Evolutionary conservation across 192 early-diverging fungal species (phyloP), one percentile per base, ranked within the genome.

Genomic region (Funneliformis geosporum): DNA sequence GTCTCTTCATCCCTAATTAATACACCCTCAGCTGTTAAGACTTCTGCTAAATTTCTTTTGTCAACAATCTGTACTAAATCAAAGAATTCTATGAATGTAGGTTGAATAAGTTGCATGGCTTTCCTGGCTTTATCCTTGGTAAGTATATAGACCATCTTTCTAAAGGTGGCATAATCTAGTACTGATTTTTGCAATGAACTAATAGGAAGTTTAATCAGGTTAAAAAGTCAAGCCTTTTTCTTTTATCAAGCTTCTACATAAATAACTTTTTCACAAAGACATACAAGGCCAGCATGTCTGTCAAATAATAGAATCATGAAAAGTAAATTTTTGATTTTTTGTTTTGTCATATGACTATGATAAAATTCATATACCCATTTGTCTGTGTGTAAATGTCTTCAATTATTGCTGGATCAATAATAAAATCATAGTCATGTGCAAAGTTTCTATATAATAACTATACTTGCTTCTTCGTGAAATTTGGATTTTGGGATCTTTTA

Each of bases 381-480:
- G 82, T 78, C 65, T 61, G 67, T 0, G 2, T 38, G 67, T 77
- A 83, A 21, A 83, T 83, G 16, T 78, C 71, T 3, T 81, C 69
- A 27, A 83, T 68, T 28, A 83, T 72, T 16, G 43, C 39, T 40
- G 43, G 43, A 33, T 80, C 82, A 55, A 83, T 80, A 12, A 60
- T 73, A 8, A 80, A 47, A 0, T 64, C 7, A 7, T 10, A 60
- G 21, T 80, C 50, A 33, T 60, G 3, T 21, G 10, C 79, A 72
- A 73, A 80, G 6, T 80, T 33, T 6, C 42, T 61, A 18, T 65
- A 76, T 65, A 76, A 4, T 8, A 38, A 62, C 33, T 67, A 76
- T 33, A 83, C 83, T 71, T 83, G 83, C 40, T 79, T 80, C 59
- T 47, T 5, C 8, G 82, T 77, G 39, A 83, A 72, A 75, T 79